Percentiles rank a stretch among this genome's conserved stretches.
These are phyloP conservation scores for Salix viminalis DNA, from an alignment of 345 rosid species.

Conservation along the genomic window DNA sequence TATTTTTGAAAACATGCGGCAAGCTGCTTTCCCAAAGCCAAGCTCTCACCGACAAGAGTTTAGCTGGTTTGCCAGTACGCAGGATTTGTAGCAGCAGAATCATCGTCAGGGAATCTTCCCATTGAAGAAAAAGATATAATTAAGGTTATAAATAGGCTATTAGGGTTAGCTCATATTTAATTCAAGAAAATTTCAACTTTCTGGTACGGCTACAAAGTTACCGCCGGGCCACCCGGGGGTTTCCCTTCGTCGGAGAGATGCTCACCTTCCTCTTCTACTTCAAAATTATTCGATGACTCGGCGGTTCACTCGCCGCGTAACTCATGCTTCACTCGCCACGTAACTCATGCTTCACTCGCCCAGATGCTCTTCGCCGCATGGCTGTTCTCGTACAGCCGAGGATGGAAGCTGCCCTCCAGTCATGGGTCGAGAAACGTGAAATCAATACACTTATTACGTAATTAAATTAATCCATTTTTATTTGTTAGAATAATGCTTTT, in stretches of 20 bases:
- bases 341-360: conserved; percentile 24
- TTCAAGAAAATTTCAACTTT: neutral
- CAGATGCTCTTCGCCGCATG: conserved; percentile 28
- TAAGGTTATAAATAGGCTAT: no score
- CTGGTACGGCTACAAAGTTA: conserved; percentile 16
- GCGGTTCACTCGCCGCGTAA: no score
- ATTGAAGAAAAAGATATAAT: no score
- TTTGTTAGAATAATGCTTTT: no score
- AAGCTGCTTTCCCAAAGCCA: no score
- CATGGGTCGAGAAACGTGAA: conserved; percentile 30
- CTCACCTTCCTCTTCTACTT: conserved; percentile 30
- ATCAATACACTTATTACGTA: conserved; percentile 1
- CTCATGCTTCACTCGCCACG: neutral
- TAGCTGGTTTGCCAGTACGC: no score
- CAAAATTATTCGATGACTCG: neutral
- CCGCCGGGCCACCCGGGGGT: conserved; percentile 36
- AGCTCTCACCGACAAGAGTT: no score
- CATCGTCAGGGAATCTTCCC: no score
- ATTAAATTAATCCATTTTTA: conserved; percentile 6
- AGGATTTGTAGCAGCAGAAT: no score
- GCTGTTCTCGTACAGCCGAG: conserved; percentile 30
- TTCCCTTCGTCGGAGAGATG: conserved; percentile 38
- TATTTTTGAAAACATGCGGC: no score
- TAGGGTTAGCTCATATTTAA: no score
- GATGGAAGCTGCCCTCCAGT: conserved; percentile 24